phyloP scores from a whole-genome alignment of 2,329 filamentous ascomycete species.

The Chaetothyriales sp. region DNA sequence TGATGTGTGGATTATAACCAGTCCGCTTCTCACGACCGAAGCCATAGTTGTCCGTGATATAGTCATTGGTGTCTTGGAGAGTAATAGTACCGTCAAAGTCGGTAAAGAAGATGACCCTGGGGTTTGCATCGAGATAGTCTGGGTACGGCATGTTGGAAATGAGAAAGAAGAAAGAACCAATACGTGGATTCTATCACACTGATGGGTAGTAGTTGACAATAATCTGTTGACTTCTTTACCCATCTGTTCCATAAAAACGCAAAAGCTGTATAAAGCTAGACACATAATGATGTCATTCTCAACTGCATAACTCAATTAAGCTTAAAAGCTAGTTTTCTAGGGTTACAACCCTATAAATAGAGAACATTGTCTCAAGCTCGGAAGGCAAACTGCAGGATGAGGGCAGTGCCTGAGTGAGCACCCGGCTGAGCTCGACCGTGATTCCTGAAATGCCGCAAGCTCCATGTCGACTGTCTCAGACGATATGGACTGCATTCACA shows the following conservation, averaged over 20 bases:
- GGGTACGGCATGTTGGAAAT: slow-evolving; percentile 3
- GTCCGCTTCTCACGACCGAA: slow-evolving; percentile 59
- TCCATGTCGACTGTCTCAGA: slow-evolving; percentile 16
- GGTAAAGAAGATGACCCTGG: slow-evolving; percentile 94
- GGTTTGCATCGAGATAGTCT: slow-evolving; percentile 36
- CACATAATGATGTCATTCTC: too few relatives aligned
- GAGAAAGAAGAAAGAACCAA: background rate
- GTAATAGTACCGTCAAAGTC: slow-evolving; percentile 98
- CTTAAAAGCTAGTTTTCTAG: too few relatives aligned
- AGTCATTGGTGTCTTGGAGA: slow-evolving; percentile 55
- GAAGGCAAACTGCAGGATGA: background rate
- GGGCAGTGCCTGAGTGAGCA: background rate
- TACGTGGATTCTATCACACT: too few relatives aligned
- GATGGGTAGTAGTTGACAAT: too few relatives aligned
- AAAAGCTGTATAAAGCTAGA: background rate
- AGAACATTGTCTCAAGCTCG: background rate
- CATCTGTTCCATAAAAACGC: too few relatives aligned
- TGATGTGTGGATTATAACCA: slow-evolving; percentile 60
- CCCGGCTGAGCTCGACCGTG: background rate
- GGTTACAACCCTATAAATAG: too few relatives aligned
- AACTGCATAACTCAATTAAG: too few relatives aligned
- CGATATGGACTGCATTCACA: slow-evolving; percentile 17
- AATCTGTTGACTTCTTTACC: background rate
- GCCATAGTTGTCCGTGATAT: slow-evolving; percentile 75
- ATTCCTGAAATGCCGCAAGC: slow-evolving; percentile 17